Evolutionary conservation across 495 filamentous ascomycete genomes (phyloP), one percentile per base, ranked within the genome.

Genomic region (Xylaria longipes): DNA sequence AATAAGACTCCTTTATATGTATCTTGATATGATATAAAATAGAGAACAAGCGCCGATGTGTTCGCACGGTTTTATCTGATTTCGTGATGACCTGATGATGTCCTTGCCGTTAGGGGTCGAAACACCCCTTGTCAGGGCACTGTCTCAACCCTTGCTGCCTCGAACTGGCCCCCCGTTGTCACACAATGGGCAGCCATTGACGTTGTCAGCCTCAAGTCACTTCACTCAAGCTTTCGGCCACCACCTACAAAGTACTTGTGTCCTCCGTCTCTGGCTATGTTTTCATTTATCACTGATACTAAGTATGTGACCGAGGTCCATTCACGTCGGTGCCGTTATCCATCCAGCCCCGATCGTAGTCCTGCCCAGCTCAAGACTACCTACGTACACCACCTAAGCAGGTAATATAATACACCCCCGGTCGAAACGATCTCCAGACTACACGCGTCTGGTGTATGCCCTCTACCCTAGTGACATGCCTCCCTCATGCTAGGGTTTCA

Each of bases 341-440:
- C 46, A n/a, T 5, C 17, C 5, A 35, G 2, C 12, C 15, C 9
- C 29, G 29, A 31, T 8, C 54, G 17, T 9, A 37, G 33, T 60
- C 39, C 17, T 37, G 14, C 27, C 54, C 14, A 58, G 54, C 54
- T 54, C 17, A 1, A 25, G 50, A 54, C 50, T 54, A 14, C 54
- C 50, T 54, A 14, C 54, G 54, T 58, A 58, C 29, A 35, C 20
- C 8, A n/a, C n/a, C 27, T 58, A 58, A 6, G 1, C 29, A 46
- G 20, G 1, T 54, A 58, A 60, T 60, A 60, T 37, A 5, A 5
- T 37, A 39, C 52, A 56, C 68, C 76, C 76, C 76, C 63, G 48
- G 76, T 78, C 75, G 75, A 78, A 78, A 78, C 76, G 31, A 75
- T 72, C 73, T 68, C 76, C 67, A 75, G 71, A 77, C 65, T 69